Evolutionary conservation across 2,329 filamentous ascomycete species (phyloP).

Genomic region (Lachnellula occidentalis): DNA sequence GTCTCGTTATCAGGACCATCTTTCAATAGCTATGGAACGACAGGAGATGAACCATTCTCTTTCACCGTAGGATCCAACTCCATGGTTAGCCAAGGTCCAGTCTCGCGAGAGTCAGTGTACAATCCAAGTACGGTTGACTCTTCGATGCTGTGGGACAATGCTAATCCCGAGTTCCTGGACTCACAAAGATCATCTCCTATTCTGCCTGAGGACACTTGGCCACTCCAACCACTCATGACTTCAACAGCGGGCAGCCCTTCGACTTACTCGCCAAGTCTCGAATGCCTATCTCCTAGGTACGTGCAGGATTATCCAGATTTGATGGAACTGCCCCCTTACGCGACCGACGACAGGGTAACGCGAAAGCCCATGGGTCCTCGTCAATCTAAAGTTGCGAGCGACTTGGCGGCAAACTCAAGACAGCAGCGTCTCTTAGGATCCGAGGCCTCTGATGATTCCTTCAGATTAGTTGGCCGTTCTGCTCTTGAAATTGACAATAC

Average conservation of each 20-base stretch:
- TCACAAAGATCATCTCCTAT: conserved; percentile 28
- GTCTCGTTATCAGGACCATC: conserved; percentile 20
- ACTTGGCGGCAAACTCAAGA: conserved; percentile 20
- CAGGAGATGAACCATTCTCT: conserved; percentile 20
- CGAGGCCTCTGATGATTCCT: conserved; percentile 27
- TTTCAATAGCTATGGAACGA: conserved; percentile 20
- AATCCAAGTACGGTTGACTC: conserved; percentile 19
- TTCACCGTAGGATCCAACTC: conserved; percentile 18
- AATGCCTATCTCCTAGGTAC: conserved; percentile 29
- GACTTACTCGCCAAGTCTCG: conserved; percentile 26
- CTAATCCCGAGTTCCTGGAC: conserved; percentile 18
- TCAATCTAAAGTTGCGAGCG: conserved; percentile 28
- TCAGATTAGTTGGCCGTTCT: conserved; percentile 26
- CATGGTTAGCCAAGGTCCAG: conserved; percentile 18
- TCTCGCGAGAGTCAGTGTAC: conserved; percentile 22
- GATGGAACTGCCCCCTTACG: conserved; percentile 27
- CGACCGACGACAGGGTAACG: conserved; percentile 23
- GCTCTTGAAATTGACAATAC: conserved; percentile 30
- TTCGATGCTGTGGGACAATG: conserved; percentile 24
- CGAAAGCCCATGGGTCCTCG: conserved; percentile 28
- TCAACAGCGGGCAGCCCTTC: conserved; percentile 24
- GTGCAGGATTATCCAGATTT: conserved; percentile 26
- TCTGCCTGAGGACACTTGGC: conserved; percentile 22
- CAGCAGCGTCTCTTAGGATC: conserved; percentile 18
- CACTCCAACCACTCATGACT: conserved; percentile 20